phyloP scores from a whole-genome alignment of 2,329 filamentous ascomycete genomes.

The Phialophora chinensis region DNA sequence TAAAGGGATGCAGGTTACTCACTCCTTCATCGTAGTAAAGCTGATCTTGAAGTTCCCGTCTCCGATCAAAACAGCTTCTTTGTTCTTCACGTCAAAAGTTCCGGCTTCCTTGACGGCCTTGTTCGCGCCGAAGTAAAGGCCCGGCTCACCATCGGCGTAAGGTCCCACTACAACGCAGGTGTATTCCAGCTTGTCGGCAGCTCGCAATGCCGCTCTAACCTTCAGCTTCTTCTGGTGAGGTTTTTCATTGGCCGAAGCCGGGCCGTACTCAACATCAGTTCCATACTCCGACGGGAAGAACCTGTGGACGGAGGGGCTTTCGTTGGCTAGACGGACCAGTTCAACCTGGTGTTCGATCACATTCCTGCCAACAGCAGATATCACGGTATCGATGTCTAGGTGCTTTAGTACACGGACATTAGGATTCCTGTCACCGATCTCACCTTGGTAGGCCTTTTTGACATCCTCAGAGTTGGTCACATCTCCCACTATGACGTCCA shows the following conservation, averaged over 20 bases:
- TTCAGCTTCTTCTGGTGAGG: conserved; percentile 73
- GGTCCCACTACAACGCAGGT: conserved; percentile 74
- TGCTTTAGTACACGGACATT: neutral
- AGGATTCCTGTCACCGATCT: neutral
- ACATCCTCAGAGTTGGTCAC: conserved; percentile 59
- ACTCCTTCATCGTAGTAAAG: conserved; percentile 75
- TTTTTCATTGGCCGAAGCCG: conserved; percentile 63
- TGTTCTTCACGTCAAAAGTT: conserved; percentile 63
- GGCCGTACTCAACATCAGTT: conserved; percentile 67
- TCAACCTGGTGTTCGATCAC: conserved; percentile 65
- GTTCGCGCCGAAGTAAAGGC: conserved; percentile 61
- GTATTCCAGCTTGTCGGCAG: conserved; percentile 58
- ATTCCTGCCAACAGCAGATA: conserved; percentile 68
- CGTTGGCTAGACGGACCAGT: conserved; percentile 65
- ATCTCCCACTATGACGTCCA: conserved; percentile 63
- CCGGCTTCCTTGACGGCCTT: conserved; percentile 52
- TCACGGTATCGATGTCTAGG: conserved; percentile 64
- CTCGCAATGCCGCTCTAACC: conserved; percentile 65
- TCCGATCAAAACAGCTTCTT: conserved; percentile 66
- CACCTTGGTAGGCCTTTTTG: conserved; percentile 59
- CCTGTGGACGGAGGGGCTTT: conserved; percentile 59
- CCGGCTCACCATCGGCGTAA: conserved; percentile 61
- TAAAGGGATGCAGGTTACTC: conserved; percentile 41
- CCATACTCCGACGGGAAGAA: conserved; percentile 73
- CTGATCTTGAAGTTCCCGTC: conserved; percentile 67